Percentiles rank a stretch among this genome's conserved stretches.
phyloP scores from a whole-genome alignment of 1,284 basidiomycete species.

The Microbotryum violaceum region DNA sequence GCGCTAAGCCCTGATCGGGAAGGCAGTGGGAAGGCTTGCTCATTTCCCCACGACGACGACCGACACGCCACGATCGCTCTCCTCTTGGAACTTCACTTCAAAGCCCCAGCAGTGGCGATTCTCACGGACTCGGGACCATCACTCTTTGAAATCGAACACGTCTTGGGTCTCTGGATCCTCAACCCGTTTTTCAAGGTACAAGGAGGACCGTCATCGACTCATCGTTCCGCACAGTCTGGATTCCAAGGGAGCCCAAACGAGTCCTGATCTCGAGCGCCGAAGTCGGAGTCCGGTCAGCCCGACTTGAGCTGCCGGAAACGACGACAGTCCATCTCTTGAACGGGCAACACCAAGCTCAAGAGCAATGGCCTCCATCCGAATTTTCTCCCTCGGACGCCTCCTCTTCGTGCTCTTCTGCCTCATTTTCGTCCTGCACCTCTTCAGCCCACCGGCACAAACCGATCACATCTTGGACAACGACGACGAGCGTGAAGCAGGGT shows the following conservation, averaged over 20 bases:
- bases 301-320: background rate
- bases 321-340: background rate
- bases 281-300: background rate
- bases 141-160: too few species aligned
- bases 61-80: too few species aligned
- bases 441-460: constrained; percentile 8
- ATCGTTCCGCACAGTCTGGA: background rate
- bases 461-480: background rate
- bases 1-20: too few species aligned
- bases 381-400: constrained; percentile 15
- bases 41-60: too few species aligned
- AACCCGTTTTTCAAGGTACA: background rate
- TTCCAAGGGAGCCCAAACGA: background rate
- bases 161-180: too few species aligned
- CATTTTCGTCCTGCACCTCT: constrained; percentile 24
- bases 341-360: background rate
- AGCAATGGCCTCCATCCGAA: constrained; percentile 13
- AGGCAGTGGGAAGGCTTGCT: too few species aligned
- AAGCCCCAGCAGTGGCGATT: too few species aligned
- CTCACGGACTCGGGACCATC: too few species aligned
- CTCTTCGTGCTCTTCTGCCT: background rate
- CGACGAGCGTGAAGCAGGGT: constrained; percentile 4
- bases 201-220: background rate
- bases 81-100: too few species aligned
- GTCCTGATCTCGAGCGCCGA: background rate